Evolutionary conservation across 805 yeast species (phyloP).

Genomic region (Schwanniomyces sp.): DNA sequence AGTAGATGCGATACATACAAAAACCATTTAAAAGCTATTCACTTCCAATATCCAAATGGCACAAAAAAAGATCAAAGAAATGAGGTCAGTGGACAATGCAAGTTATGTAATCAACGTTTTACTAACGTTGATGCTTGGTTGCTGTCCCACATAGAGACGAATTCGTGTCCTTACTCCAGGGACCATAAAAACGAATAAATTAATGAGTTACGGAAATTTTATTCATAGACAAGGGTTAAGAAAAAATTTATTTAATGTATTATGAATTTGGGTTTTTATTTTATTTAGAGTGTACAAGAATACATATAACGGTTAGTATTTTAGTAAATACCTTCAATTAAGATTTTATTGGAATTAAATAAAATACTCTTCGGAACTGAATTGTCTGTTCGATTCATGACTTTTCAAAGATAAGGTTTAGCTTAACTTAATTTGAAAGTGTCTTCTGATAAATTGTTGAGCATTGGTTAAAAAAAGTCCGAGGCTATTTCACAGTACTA

Average conservation of each 20-base stretch:
- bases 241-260: not conserved
- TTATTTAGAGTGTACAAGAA: not conserved
- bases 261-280: not conserved
- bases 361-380: too few relatives aligned
- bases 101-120: constrained; percentile 69
- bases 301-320: not conserved
- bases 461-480: too few relatives aligned
- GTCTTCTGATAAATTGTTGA: too few relatives aligned
- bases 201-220: not conserved
- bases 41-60: constrained; percentile 84
- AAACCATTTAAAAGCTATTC: constrained; percentile 86
- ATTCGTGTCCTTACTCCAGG: constrained; percentile 29
- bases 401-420: too few relatives aligned
- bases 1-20: constrained; percentile 90
- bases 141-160: constrained; percentile 62
- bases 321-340: not conserved
- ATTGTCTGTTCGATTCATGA: too few relatives aligned
- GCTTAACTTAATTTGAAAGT: too few relatives aligned
- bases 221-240: not conserved
- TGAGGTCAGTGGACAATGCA: constrained; percentile 71
- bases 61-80: constrained; percentile 76
- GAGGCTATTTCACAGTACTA: too few relatives aligned
- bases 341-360: too few relatives aligned
- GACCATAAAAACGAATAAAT: constrained; percentile 2
- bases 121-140: constrained; percentile 80